phyloP scores from a whole-genome alignment of 192 early-diverging fungal species.

The Oehlia diaphana region DNA sequence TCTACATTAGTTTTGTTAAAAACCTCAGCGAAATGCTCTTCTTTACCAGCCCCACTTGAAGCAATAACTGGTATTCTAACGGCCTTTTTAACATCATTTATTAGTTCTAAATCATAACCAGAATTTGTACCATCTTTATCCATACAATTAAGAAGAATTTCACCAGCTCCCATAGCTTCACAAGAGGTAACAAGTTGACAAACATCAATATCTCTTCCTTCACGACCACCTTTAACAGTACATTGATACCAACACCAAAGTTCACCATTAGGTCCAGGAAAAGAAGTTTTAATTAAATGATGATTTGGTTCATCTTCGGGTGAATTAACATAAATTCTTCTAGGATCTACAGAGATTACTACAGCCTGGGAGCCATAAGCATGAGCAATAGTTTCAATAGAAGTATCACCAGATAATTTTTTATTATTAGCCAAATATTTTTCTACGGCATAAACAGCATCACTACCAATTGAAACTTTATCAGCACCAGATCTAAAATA shows the following conservation, averaged over 20 bases:
- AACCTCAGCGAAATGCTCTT: slow-evolving; percentile 86
- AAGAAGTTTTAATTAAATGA: slow-evolving; percentile 67
- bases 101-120: slow-evolving; percentile 90
- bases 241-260: slow-evolving; percentile 99
- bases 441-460: slow-evolving; percentile 98
- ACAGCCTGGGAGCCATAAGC: slow-evolving; percentile 98
- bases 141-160: slow-evolving; percentile 98
- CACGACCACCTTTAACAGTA: slow-evolving; percentile 96
- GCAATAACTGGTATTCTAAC: slow-evolving; percentile 98
- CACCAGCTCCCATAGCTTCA: slow-evolving; percentile 91
- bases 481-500: slow-evolving; percentile 99
- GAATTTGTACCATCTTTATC: slow-evolving; percentile 98
- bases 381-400: slow-evolving; percentile 92
- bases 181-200: slow-evolving; percentile 85
- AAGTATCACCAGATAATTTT: slow-evolving; percentile 65
- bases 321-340: slow-evolving; percentile 84
- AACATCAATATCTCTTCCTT: slow-evolving; percentile 94
- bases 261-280: slow-evolving; percentile 90
- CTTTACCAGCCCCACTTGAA: slow-evolving; percentile 86
- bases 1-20: slow-evolving; percentile 87
- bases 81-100: slow-evolving; percentile 73
- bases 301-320: slow-evolving; percentile 76
- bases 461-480: slow-evolving; percentile 98
- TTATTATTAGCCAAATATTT: slow-evolving; percentile 64
- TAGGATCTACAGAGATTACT: slow-evolving; percentile 97